Evolutionary conservation across 805 yeast species (phyloP), one percentile per base, ranked within the genome.

Genomic region (Myxozyma vanderwaltii): DNA sequence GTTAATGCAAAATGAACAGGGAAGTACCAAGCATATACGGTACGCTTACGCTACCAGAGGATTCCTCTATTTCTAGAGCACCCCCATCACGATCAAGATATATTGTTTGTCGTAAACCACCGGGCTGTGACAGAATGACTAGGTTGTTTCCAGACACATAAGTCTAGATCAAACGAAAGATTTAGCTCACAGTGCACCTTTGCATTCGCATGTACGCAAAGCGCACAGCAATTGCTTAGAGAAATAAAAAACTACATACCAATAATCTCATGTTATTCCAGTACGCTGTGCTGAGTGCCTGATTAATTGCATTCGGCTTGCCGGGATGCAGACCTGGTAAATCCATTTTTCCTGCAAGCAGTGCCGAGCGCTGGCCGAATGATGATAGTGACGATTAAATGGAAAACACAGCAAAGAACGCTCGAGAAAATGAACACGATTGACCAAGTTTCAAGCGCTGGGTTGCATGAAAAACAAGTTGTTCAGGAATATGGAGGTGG

Each of bases 101-200:
- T 1, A 90, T 75, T 0, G 96, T 90, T 72, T 92, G 98, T 17
- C 91, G 73, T 61, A 86, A 74, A 24, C 75, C 72, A 58, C 79
- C 75, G 48, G 79, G 76, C 60, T 81, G 79, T 6, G 86, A 77
- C 2, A 85, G 70, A 3, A 88, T 79, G 35, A 92, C 87, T 65
- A 92, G 76, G 70, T 89, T 90, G 74, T 90, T 90, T 0, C 96
- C 97, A 0, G 97, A 89, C 58, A 91, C 88, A 71, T 92, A 92
- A 1, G 84, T 84, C 74, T 74, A 26, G 2, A 21, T 27, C 17
- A n/a, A 17, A 38, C 48, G 26, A 35, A n/a, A 49, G 26, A 24
- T 29, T 29, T 29, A 29, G 33, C 33, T 29, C 33, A 6, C 33
- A 29, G 10, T 7, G 33, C 10, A 29, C 10, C 33, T 29, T 10